A percentile compares a stretch with the other conserved stretches of the same genome.
These are phyloP conservation scores for Botrytis squamosa DNA, from an alignment of 2,329 filamentous ascomycete genomes.

Conservation along the genomic window DNA sequence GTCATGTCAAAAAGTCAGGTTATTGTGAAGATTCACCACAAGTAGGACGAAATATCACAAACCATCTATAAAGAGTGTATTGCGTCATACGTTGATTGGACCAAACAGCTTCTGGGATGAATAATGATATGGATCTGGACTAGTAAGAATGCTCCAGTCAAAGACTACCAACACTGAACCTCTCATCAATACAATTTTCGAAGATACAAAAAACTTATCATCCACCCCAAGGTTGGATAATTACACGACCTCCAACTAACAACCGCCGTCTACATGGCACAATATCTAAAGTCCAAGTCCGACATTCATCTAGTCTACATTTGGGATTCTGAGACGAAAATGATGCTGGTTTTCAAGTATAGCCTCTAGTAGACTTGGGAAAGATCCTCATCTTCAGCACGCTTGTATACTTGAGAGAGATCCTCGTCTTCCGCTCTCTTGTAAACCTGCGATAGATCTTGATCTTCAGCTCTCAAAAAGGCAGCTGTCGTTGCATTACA, in stretches of 20 bases:
- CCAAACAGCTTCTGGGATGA: background rate
- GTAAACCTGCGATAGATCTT: background rate
- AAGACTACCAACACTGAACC: background rate
- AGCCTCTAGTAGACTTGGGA: background rate
- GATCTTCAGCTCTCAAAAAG: background rate
- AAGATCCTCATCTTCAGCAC: background rate
- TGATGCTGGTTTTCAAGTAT: background rate
- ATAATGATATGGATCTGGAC: background rate
- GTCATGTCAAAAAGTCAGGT: background rate
- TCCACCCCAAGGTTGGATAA: background rate
- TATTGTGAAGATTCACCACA: background rate
- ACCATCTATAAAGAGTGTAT: background rate
- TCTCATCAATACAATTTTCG: no score
- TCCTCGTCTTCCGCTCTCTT: background rate
- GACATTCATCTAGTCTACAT: fast-evolving
- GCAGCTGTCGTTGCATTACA: no score
- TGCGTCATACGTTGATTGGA: background rate
- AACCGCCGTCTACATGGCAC: no score
- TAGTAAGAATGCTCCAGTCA: background rate
- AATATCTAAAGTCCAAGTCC: no score
- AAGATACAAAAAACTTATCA: background rate
- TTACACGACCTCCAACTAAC: background rate
- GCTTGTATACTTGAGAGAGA: background rate
- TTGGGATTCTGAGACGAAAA: background rate
- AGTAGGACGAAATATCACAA: background rate